Conservation (phyloP, 1,284 basidiomycete genomes). For the Leccinum huronense region DNA sequence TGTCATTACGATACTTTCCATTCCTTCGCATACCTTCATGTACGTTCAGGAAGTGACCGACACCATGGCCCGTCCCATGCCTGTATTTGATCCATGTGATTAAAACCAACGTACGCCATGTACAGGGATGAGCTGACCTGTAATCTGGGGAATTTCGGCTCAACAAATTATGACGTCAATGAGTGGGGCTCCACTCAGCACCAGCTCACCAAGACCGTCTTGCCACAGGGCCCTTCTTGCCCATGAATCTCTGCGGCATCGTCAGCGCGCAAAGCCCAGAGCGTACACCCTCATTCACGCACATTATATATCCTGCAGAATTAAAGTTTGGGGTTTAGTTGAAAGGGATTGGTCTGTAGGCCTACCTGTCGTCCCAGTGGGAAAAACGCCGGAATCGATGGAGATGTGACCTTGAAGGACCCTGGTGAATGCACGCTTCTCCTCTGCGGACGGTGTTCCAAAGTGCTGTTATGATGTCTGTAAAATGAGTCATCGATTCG, state of each 20-base stretch:
- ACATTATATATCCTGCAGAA: constrained; percentile 59
- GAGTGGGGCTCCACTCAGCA: constrained; percentile 1
- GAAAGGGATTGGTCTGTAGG: background rate
- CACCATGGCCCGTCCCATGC: constrained; percentile 92
- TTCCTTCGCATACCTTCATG: constrained; percentile 63
- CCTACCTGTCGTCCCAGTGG: constrained; percentile 81
- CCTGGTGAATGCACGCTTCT: constrained; percentile 87
- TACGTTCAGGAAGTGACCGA: constrained; percentile 90
- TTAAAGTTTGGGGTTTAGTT: constrained; percentile 1
- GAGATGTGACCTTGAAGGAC: constrained; percentile 96
- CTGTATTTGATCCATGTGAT: constrained; percentile 35
- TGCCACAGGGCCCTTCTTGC: constrained; percentile 86
- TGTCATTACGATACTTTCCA: background rate
- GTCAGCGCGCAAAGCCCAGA: constrained; percentile 11
- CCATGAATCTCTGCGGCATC: constrained; percentile 67
- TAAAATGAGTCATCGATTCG: background rate
- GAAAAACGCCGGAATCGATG: constrained; percentile 85
- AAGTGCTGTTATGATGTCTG: constrained; percentile 65
- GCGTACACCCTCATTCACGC: background rate
- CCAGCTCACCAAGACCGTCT: constrained; percentile 75
- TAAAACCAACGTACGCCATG: background rate
- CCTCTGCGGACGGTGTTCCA: constrained; percentile 78
- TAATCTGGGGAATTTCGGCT: constrained; percentile 38
- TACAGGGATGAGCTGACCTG: constrained; percentile 32
- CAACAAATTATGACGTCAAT: constrained; percentile 1